Percentiles rank a stretch among this genome's conserved stretches.
phyloP scores from a whole-genome alignment of 495 filamentous ascomycete genomes.

The Aspergillus olivimuriae region DNA sequence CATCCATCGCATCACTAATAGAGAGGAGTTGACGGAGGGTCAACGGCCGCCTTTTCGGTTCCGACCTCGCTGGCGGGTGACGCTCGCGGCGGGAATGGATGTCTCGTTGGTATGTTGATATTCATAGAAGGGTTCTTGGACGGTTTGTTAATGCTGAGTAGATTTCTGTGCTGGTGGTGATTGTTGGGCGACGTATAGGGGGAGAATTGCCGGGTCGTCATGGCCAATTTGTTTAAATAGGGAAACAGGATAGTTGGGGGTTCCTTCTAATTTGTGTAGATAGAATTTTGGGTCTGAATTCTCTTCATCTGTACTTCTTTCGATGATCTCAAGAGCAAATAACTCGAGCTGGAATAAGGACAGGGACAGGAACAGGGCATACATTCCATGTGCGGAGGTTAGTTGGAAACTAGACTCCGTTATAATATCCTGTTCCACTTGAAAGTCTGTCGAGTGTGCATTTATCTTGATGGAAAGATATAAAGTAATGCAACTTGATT shows the following conservation, averaged over 20 bases:
- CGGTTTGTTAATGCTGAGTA: background rate
- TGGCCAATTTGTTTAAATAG: background rate
- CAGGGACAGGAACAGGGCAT: too few species aligned
- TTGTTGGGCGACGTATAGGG: slow-evolving; percentile 4
- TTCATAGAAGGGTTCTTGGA: background rate
- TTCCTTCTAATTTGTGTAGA: too few species aligned
- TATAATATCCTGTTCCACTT: too few species aligned
- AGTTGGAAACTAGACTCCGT: too few species aligned
- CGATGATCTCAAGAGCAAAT: too few species aligned
- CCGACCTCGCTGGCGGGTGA: slow-evolving; percentile 12
- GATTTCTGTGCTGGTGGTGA: slow-evolving; percentile 9
- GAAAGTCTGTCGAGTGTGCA: too few species aligned
- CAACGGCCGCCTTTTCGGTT: slow-evolving; percentile 14
- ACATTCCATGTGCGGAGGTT: too few species aligned
- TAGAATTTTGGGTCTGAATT: too few species aligned
- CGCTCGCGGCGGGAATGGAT: slow-evolving; percentile 12
- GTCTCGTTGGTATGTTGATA: slow-evolving; percentile 11
- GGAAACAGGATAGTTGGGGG: background rate
- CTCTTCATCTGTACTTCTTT: too few species aligned
- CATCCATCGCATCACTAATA: slow-evolving; percentile 8
- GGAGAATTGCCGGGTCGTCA: background rate
- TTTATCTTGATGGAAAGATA: too few species aligned
- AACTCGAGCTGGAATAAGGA: too few species aligned
- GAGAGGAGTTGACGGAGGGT: slow-evolving; percentile 7
- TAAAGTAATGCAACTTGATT: too few species aligned